Conservation (phyloP, 1,284 basidiomycete genomes). For the Moesziomyces aphidis region DNA sequence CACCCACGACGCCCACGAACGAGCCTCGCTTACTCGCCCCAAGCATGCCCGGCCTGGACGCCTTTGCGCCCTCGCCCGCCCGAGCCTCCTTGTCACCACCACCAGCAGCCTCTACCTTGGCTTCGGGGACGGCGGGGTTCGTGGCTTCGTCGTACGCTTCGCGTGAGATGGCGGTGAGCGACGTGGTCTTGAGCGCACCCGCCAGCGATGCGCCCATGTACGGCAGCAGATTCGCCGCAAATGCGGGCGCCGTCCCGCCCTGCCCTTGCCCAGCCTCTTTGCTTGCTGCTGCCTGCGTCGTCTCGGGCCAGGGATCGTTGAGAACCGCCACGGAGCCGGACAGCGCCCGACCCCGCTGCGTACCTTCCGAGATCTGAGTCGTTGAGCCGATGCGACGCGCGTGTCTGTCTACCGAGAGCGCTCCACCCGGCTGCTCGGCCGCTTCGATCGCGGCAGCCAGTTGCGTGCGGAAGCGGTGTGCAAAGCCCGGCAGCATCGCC, state of each 20-base stretch:
- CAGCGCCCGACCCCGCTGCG: slow-evolving; percentile 1
- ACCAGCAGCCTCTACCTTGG: not conserved
- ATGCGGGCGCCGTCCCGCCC: slow-evolving; percentile 83
- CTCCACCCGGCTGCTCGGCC: slow-evolving; percentile 22
- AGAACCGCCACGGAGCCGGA: slow-evolving; percentile 22
- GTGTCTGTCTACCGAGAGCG: slow-evolving; percentile 31
- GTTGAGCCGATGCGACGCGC: not conserved
- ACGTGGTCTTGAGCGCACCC: slow-evolving; percentile 71
- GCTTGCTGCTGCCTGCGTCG: not conserved
- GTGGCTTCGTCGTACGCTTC: slow-evolving; percentile 42
- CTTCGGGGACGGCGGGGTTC: slow-evolving; percentile 13
- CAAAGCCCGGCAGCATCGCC: slow-evolving; percentile 89
- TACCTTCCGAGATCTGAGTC: not conserved
- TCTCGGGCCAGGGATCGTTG: slow-evolving; percentile 43
- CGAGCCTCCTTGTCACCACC: not conserved
- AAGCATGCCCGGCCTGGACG: slow-evolving; percentile 18
- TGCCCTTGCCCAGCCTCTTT: slow-evolving; percentile 1
- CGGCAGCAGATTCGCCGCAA: slow-evolving; percentile 79
- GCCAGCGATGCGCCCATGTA: slow-evolving; percentile 95
- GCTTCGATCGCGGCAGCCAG: slow-evolving; percentile 74
- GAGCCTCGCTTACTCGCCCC: slow-evolving; percentile 42
- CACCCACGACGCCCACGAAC: slow-evolving; percentile 56
- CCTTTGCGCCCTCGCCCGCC: slow-evolving; percentile 6
- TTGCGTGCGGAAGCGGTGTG: slow-evolving; percentile 82
- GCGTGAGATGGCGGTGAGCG: slow-evolving; percentile 37